Conservation (phyloP, 2,329 filamentous ascomycete species). For the Diplocarpon mali region DNA sequence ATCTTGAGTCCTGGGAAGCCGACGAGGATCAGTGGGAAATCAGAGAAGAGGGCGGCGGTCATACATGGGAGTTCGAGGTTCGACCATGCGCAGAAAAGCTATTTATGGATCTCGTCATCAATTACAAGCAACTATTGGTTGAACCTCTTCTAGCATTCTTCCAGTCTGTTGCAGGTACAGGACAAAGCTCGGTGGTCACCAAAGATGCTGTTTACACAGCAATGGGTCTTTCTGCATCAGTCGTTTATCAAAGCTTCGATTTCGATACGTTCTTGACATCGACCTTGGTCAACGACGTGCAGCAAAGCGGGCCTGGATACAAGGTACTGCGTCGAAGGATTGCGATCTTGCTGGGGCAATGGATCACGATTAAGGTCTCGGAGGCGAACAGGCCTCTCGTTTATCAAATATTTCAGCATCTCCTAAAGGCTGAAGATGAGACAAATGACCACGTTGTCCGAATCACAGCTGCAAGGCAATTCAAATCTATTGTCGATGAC, state of each 20-base stretch:
- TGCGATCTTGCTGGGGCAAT: conserved; percentile 79
- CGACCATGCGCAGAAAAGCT: conserved; percentile 88
- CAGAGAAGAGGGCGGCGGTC: conserved; percentile 71
- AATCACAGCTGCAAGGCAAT: conserved; percentile 78
- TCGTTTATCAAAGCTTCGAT: conserved; percentile 64
- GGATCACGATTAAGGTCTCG: conserved; percentile 70
- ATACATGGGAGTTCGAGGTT: conserved; percentile 86
- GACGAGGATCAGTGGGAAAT: conserved; percentile 95
- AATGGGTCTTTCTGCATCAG: conserved; percentile 72
- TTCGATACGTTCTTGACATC: conserved; percentile 71
- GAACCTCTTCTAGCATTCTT: conserved; percentile 77
- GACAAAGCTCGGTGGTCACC: conserved; percentile 54
- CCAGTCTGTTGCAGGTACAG: conserved; percentile 57
- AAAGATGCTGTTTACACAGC: conserved; percentile 95
- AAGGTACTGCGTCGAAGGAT: conserved; percentile 81
- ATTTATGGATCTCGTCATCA: conserved; percentile 80
- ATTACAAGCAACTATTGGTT: conserved; percentile 75
- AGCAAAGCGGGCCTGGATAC: conserved; percentile 48
- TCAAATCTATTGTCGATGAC: conserved; percentile 72
- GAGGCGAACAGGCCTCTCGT: conserved; percentile 59
- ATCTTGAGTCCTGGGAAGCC: conserved; percentile 86
- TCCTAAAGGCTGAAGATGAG: conserved; percentile 66
- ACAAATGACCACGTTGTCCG: conserved; percentile 86
- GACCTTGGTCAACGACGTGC: conserved; percentile 69
- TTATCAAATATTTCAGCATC: conserved; percentile 81